A percentile compares a stretch with the other conserved stretches of the same genome.
phyloP scores from a whole-genome alignment of 2,329 filamentous ascomycete genomes.

The Calycina herbarum region DNA sequence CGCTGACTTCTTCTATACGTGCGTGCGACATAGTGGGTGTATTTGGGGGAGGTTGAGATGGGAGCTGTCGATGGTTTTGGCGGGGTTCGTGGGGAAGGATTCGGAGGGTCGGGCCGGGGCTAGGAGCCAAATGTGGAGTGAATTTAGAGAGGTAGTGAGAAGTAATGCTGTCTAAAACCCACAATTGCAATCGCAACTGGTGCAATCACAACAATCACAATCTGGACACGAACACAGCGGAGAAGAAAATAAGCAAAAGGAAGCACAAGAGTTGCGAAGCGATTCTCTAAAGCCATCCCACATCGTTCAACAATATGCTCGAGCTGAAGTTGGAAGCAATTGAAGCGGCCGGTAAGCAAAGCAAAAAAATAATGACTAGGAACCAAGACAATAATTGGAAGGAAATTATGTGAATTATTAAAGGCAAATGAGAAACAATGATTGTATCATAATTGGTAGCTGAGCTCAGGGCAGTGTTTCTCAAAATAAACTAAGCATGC shows the following conservation, averaged over 20 bases:
- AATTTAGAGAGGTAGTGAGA: neutral
- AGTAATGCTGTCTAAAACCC: neutral
- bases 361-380: neutral
- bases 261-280: neutral
- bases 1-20: slow-evolving; percentile 88
- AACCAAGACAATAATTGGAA: neutral
- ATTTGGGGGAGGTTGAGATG: slow-evolving; percentile 9
- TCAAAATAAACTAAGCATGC: neutral
- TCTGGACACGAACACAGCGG: neutral
- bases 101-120: slow-evolving; percentile 8
- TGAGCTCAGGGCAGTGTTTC: neutral
- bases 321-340: no score
- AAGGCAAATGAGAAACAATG: neutral
- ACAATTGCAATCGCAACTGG: slow-evolving; percentile 1
- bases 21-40: slow-evolving; percentile 71
- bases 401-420: neutral
- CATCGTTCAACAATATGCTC: no score
- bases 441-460: neutral
- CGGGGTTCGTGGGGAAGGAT: slow-evolving; percentile 18
- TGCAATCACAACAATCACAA: neutral
- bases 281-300: no score
- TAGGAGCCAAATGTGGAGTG: neutral
- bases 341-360: no score
- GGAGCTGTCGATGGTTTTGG: slow-evolving; percentile 14
- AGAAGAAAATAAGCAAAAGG: neutral